Percentiles rank a stretch among this genome's conserved stretches.
phyloP scores from a whole-genome alignment of 306 rosid species.

The Ormosia emarginata region DNA sequence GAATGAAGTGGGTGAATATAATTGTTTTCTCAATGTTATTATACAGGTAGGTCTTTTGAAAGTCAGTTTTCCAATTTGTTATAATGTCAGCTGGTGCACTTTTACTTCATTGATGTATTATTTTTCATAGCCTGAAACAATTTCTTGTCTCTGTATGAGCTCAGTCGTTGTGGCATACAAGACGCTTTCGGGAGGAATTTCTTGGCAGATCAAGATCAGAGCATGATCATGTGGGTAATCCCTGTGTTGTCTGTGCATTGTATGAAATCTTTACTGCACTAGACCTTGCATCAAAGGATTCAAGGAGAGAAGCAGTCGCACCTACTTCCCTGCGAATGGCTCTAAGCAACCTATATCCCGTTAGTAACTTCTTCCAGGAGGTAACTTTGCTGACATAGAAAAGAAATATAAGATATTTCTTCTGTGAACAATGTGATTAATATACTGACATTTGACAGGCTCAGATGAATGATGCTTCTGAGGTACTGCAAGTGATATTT shows the following conservation, averaged over 20 bases:
- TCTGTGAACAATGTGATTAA: conserved; percentile 32
- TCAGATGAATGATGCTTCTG: conserved; percentile 99
- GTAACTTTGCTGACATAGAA: conserved; percentile 37
- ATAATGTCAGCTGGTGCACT: neutral
- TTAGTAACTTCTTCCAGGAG: conserved; percentile 90
- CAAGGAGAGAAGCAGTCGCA: conserved; percentile 74
- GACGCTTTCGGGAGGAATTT: conserved; percentile 76
- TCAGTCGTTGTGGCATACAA: conserved; percentile 96
- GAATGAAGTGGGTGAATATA: conserved; percentile 99
- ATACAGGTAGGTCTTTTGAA: conserved; percentile 63
- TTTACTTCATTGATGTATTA: neutral
- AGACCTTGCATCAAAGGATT: conserved; percentile 61
- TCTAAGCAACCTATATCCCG: conserved; percentile 87
- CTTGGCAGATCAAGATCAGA: conserved; percentile 66
- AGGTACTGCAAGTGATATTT: conserved; percentile 85
- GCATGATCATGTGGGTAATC: conserved; percentile 88
- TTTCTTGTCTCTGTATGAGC: conserved; percentile 22
- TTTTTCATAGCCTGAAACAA: conserved; percentile 29
- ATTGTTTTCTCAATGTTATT: conserved; percentile 97
- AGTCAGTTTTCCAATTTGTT: conserved; percentile 16
- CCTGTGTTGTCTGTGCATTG: conserved; percentile 94
- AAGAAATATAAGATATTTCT: conserved; percentile 12
- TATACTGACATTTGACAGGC: conserved; percentile 52
- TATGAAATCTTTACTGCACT: conserved; percentile 74
- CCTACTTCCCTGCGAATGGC: conserved; percentile 92